These are phyloP conservation scores for Pseudocercospora macadamiae DNA, from an alignment of 2,329 filamentous ascomycete genomes.

Conservation along the genomic window DNA sequence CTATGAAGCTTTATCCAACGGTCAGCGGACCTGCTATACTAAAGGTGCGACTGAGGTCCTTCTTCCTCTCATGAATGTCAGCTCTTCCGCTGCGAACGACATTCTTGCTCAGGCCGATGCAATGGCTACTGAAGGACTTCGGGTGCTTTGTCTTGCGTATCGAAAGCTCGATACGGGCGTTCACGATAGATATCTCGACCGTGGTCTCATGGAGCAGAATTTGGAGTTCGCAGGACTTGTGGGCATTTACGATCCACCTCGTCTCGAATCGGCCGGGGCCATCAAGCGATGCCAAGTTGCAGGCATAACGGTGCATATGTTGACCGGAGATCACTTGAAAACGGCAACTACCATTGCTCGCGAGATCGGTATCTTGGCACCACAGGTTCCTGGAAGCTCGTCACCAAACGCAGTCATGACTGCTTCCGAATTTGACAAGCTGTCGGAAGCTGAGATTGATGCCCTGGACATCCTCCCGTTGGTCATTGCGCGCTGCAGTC, in stretches of 20 bases:
- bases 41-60: constrained; percentile 41
- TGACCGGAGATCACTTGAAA: constrained; percentile 52
- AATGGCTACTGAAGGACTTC: constrained; percentile 38
- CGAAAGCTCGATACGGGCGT: constrained; percentile 20
- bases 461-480: constrained; percentile 45
- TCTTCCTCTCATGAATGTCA: constrained; percentile 32
- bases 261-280: constrained; percentile 40
- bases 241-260: constrained; percentile 39
- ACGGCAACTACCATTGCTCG: constrained; percentile 52
- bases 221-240: constrained; percentile 35
- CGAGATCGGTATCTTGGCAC: constrained; percentile 48
- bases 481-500: constrained; percentile 51
- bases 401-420: constrained; percentile 44
- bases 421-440: constrained; percentile 49
- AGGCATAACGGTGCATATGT: constrained; percentile 55
- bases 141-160: constrained; percentile 37
- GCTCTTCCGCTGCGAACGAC: constrained; percentile 22
- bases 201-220: constrained; percentile 31
- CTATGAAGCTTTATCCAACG: constrained; percentile 24
- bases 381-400: constrained; percentile 30
- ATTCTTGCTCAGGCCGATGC: constrained; percentile 35
- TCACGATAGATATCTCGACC: constrained; percentile 18
- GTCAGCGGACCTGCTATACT: constrained; percentile 32
- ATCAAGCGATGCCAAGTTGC: constrained; percentile 50
- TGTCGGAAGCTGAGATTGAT: constrained; percentile 49